Evolutionary conservation across 2,329 filamentous ascomycete species (phyloP).

Genomic region (Fusarium tuaranense): DNA sequence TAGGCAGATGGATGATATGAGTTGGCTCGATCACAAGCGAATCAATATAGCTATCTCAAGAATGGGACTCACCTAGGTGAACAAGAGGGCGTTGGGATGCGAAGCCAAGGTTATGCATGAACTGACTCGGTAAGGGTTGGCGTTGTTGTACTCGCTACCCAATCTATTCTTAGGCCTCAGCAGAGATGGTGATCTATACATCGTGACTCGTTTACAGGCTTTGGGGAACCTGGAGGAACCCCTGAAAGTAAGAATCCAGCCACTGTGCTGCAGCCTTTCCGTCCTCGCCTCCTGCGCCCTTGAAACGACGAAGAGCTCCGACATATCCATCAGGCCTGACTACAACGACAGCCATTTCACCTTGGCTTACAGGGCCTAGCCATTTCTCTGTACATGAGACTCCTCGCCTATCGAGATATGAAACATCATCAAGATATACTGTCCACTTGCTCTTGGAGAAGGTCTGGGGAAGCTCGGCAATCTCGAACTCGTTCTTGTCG

Average conservation of each 20-base stretch:
- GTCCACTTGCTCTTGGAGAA: slow-evolving; percentile 28
- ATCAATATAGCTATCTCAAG: background rate
- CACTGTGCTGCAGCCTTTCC: slow-evolving; percentile 26
- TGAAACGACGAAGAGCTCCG: slow-evolving; percentile 32
- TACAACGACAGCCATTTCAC: slow-evolving; percentile 30
- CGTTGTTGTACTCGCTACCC: background rate
- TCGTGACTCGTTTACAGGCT: background rate
- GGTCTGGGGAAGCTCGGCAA: slow-evolving; percentile 18
- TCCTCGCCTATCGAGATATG: slow-evolving; percentile 24
- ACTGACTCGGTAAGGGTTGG: background rate
- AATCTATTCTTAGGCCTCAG: background rate
- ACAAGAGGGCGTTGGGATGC: background rate
- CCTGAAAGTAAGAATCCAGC: slow-evolving; percentile 22
- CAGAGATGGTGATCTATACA: background rate
- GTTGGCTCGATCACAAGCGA: background rate
- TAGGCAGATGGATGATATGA: background rate
- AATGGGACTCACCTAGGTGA: background rate
- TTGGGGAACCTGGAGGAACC: slow-evolving; percentile 17
- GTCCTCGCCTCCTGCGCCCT: background rate
- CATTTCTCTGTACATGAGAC: slow-evolving; percentile 41
- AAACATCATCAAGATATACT: slow-evolving; percentile 29
- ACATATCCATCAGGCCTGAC: slow-evolving; percentile 41
- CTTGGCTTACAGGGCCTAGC: slow-evolving; percentile 29
- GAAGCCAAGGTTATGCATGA: background rate
- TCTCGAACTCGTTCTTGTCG: slow-evolving; percentile 30